Percentiles rank a stretch among this genome's conserved stretches.
These are phyloP conservation scores for Colletotrichum neosansevieriae DNA, from an alignment of 2,329 filamentous ascomycete genomes.

Conservation along the genomic window DNA sequence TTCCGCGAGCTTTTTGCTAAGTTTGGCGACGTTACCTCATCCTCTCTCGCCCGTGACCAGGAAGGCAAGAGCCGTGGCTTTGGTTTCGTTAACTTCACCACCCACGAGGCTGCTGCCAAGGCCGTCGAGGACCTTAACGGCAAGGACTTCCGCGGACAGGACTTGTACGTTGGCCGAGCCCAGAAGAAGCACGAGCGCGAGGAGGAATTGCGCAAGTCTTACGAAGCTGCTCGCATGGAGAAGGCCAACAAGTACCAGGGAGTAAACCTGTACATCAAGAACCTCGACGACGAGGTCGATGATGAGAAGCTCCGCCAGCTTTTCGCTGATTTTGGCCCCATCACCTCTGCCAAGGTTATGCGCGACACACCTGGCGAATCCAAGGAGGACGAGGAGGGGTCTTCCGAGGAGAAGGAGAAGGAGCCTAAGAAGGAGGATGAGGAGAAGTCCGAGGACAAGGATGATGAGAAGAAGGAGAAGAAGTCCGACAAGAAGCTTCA, in stretches of 20 bases:
- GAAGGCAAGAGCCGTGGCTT: slow-evolving; percentile 97
- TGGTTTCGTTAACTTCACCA: slow-evolving; percentile 95
- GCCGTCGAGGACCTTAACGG: slow-evolving; percentile 94
- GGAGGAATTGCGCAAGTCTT: slow-evolving; percentile 98
- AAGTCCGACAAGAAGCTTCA: slow-evolving; percentile 72
- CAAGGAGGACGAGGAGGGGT: slow-evolving; percentile 66
- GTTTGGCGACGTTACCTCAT: slow-evolving; percentile 94
- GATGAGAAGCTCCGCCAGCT: slow-evolving; percentile 97
- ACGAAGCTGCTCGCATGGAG: slow-evolving; percentile 96
- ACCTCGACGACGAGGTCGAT: slow-evolving; percentile 95
- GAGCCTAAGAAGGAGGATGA: slow-evolving; percentile 64
- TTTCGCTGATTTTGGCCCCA: slow-evolving; percentile 91
- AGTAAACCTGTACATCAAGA: slow-evolving; percentile 99
- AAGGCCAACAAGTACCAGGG: slow-evolving; percentile 99
- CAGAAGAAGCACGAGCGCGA: slow-evolving; percentile 99
- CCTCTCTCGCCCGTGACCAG: slow-evolving; percentile 87
- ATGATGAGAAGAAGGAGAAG: slow-evolving; percentile 70
- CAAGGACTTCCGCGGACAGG: slow-evolving; percentile 92
- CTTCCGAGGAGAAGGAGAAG: slow-evolving; percentile 63
- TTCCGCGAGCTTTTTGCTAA: slow-evolving; percentile 94
- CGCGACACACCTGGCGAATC: slow-evolving; percentile 77
- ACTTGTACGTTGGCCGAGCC: slow-evolving; percentile 96
- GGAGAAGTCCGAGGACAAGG: slow-evolving; percentile 56
- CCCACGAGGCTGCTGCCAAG: slow-evolving; percentile 85
- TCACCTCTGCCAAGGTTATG: slow-evolving; percentile 99